phyloP scores from a whole-genome alignment of 108 stramenopile genomes.

The Pelagomonas calceolata region DNA sequence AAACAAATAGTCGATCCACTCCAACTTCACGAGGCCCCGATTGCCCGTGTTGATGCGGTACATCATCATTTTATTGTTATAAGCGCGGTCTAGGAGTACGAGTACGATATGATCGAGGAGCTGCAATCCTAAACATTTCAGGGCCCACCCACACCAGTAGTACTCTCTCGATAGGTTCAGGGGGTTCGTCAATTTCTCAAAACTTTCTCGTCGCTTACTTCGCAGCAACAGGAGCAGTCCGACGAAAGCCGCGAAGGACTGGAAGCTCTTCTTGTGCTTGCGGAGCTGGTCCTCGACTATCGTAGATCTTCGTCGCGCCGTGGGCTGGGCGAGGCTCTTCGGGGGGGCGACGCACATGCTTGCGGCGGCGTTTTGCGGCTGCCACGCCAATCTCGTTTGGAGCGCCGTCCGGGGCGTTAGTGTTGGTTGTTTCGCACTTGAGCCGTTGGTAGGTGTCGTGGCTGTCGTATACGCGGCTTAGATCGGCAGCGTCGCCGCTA shows the following conservation, averaged over 20 bases:
- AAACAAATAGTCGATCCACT: constrained; percentile 34
- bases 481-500: too few relatives aligned
- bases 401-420: too few relatives aligned
- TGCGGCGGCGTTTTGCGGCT: too few relatives aligned
- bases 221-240: not conserved
- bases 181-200: not conserved
- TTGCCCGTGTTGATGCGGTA: constrained; percentile 2
- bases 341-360: too few relatives aligned
- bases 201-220: not conserved
- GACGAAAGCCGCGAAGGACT: not conserved
- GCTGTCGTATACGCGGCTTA: too few relatives aligned
- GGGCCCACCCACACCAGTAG: not conserved
- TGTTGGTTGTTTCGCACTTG: too few relatives aligned
- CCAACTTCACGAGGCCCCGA: constrained; percentile 37
- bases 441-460: too few relatives aligned
- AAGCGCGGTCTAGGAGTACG: not conserved
- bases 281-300: too few relatives aligned
- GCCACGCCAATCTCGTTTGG: too few relatives aligned
- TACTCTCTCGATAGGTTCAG: not conserved
- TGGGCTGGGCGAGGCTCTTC: too few relatives aligned
- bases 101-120: not conserved
- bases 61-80: not conserved
- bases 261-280: not conserved
- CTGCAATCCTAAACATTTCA: not conserved
- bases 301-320: too few relatives aligned